These are phyloP conservation scores for Scedosporium dehoogii DNA, from an alignment of 2,329 filamentous ascomycete genomes.

Conservation along the genomic window DNA sequence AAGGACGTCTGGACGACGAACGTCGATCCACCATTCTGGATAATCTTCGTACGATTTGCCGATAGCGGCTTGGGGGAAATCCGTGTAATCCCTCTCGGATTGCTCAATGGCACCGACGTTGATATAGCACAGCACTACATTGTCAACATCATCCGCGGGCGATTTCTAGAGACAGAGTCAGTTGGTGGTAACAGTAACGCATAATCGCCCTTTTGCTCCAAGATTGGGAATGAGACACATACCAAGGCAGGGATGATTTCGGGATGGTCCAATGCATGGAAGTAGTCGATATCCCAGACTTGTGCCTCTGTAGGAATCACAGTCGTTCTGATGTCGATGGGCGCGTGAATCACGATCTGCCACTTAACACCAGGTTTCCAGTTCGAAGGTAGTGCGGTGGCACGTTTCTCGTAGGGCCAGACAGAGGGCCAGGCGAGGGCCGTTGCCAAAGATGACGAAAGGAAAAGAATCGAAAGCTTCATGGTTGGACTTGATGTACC, in stretches of 20 bases:
- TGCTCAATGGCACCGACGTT: slow-evolving; percentile 17
- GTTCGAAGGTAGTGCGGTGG: neutral
- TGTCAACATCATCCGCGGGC: slow-evolving; percentile 14
- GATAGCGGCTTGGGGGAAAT: slow-evolving; percentile 16
- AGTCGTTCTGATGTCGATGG: slow-evolving; percentile 16
- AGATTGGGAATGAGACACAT: slow-evolving; percentile 13
- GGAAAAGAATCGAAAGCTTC: neutral
- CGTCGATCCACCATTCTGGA: slow-evolving; percentile 21
- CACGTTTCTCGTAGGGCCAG: neutral
- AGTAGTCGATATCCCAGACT: slow-evolving; percentile 23
- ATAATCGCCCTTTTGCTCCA: neutral
- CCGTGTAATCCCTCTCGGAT: slow-evolving; percentile 12
- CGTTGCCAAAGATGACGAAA: neutral
- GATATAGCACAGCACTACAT: slow-evolving; percentile 24
- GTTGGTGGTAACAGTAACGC: neutral
- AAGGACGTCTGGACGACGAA: slow-evolving; percentile 16
- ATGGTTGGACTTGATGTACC: neutral
- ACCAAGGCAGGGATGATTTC: slow-evolving; percentile 18
- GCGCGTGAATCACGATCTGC: slow-evolving; percentile 20
- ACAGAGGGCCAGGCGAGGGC: neutral
- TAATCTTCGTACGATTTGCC: slow-evolving; percentile 16
- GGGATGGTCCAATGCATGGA: slow-evolving; percentile 15
- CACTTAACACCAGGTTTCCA: slow-evolving; percentile 20
- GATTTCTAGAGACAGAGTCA: neutral
- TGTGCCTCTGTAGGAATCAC: slow-evolving; percentile 17